phyloP scores from a whole-genome alignment of 192 early-diverging fungal species.

The Haplosporangium gracile region DNA sequence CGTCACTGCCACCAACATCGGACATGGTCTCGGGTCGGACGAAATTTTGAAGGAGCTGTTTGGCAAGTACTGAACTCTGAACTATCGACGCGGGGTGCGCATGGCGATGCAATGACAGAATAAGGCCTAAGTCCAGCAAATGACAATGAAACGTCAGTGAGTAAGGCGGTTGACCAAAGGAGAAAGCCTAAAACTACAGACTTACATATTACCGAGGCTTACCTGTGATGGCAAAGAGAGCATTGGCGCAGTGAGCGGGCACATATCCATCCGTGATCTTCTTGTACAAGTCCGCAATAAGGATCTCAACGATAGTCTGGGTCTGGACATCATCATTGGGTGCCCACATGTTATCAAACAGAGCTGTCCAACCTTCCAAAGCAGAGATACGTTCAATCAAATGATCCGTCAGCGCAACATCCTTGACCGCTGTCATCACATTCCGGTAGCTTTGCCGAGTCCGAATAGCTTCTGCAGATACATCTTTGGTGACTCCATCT shows the following conservation, averaged over 20 bases:
- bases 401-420: slow-evolving; percentile 67
- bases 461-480: slow-evolving; percentile 19
- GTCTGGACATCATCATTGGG: slow-evolving; percentile 38
- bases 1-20: slow-evolving; percentile 54
- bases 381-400: slow-evolving; percentile 59
- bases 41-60: slow-evolving; percentile 48
- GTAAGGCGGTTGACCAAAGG: neutral
- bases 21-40: slow-evolving; percentile 33
- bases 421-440: slow-evolving; percentile 62
- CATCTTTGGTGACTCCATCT: slow-evolving; percentile 1
- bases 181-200: slow-evolving; percentile 6
- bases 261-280: slow-evolving; percentile 53
- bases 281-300: slow-evolving; percentile 52
- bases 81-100: slow-evolving; percentile 40
- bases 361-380: slow-evolving; percentile 58
- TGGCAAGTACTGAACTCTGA: slow-evolving; percentile 37
- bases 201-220: neutral
- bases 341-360: slow-evolving; percentile 58
- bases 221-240: slow-evolving; percentile 60
- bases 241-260: slow-evolving; percentile 54
- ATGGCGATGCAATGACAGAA: slow-evolving; percentile 36
- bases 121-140: slow-evolving; percentile 11
- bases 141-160: neutral
- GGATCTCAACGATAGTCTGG: slow-evolving; percentile 29
- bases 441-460: slow-evolving; percentile 58